Base-by-base conservation (phyloP, 2,329 filamentous ascomycete genomes). In the Trichophyton equinum region DNA sequence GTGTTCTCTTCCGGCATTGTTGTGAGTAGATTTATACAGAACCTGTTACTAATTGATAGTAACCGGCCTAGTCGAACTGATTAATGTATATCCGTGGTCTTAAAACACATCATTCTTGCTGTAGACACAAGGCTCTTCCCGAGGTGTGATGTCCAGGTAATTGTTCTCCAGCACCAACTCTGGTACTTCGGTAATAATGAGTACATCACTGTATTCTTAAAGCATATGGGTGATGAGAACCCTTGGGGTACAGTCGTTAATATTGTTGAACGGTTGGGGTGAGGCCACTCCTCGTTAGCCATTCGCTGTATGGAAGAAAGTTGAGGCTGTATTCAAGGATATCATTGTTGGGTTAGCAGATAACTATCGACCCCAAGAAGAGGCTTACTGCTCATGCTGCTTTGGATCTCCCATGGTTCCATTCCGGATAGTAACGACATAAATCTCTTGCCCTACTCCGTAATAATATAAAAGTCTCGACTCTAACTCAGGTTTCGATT, bases 21-120 rank as follows among this genome's bases (percentile, higher is more conserved):
- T 27, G 69, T 70, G 66, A 63, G 64, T 62, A 5, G 11, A 22
- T 53, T 33, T 15, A 2, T 33, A 38, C 25, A 18, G 5, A 49
- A 58, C 40, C 2, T 36, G 25, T 18, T 42, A n/a, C 25, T n/a
- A 15, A n/a, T 49, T 66, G 68, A 27, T 71, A 72, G 40, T 72
- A 73, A 2, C 79, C 79, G 60, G 70, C 71, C 55, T 68, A 72
- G n/a, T 75, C 75, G 63, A 76, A 0, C 69, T 74, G n/a, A 69
- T 68, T 51, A 78, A 77, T 27, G 78, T 77, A 30, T 55, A 7
- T 55, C 15, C 8, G 25, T n/a, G n/a, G 49, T 36, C 9, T n/a
- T 53, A 5, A 36, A 36, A 15, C 15, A 36, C 18, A 27, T 55
- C 18, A 55, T 36, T 18, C n/a, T 55, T n/a, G 49, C 49, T 18